Base-by-base conservation (phyloP, 2,329 filamentous ascomycete genomes). In the Macroventuria anomochaeta region DNA sequence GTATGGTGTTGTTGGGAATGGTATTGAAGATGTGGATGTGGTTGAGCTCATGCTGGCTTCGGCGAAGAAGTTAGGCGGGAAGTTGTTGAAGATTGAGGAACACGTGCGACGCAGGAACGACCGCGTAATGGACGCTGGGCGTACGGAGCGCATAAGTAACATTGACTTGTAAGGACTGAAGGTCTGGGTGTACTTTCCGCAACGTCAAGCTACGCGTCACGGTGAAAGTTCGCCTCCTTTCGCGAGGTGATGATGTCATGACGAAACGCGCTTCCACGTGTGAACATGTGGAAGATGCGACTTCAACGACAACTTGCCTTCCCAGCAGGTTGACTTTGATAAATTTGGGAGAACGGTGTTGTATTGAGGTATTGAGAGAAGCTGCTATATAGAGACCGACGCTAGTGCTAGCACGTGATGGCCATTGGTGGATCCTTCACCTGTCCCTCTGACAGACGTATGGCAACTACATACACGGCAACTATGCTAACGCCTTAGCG, bases 181-280 rank as follows among this genome's bases (percentile, higher is more conserved):
- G 8, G 23, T 25, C 4, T 15, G 36, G 3, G 3, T 7, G 2
- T 32, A 23, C 17, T 10, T 28, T 11, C 18, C 4, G 10, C 17
- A 18, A 2, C 11, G 12, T 28, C 8, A n/a, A 13, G n/a, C 42
- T 38, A 23, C 46, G 53, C 39, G 40, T 44, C 26, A 26, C 15
- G 20, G 28, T 23, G 21, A 29, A n/a, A 26, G 32, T 44, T 42
- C 29, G 29, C 33, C 43, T 44, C 32, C 20, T 11, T n/a, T 38
- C 50, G 54, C 47, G 29, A 57, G 36, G 34, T 60, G 32, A 33
- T 64, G 63, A 64, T 59, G 63, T 64, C 61, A 65, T 58, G 46
- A 62, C 37, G 23, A 44, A 48, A 50, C 62, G 50, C 59, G 61
- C 7, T 28, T 11, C 34, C 63, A 62, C 61, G 57, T 64, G 62